Evolutionary conservation across 345 rosid species (phyloP).

Genomic region (Barbarea vulgaris): DNA sequence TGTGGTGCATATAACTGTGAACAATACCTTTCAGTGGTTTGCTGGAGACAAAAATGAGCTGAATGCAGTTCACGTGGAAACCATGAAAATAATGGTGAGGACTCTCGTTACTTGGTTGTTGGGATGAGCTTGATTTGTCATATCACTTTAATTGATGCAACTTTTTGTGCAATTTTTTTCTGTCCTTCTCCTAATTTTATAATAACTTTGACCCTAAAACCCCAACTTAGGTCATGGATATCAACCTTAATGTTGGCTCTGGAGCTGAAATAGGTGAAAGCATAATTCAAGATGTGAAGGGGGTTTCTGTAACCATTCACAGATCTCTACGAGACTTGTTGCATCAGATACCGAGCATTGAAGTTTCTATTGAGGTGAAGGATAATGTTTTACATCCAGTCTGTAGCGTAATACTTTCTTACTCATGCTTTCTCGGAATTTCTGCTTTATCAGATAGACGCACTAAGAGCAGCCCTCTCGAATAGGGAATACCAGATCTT

Average conservation of each 20-base stretch:
- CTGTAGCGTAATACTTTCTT: constrained; percentile 19
- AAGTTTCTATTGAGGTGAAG: constrained; percentile 70
- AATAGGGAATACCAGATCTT: constrained; percentile 87
- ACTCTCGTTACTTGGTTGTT: constrained; percentile 23
- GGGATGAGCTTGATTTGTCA: constrained; percentile 24
- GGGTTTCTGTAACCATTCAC: constrained; percentile 75
- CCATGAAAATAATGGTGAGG: constrained; percentile 80
- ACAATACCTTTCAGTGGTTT: constrained; percentile 85
- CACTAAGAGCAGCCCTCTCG: constrained; percentile 77
- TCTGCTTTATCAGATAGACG: constrained; percentile 68
- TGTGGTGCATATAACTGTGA: constrained; percentile 88
- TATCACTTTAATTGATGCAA: constrained; percentile 11
- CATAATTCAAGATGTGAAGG: constrained; percentile 89
- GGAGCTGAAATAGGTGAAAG: constrained; percentile 83
- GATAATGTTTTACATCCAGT: constrained; percentile 26
- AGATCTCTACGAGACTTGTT: constrained; percentile 91
- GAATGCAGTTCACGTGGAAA: constrained; percentile 84
- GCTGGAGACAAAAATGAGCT: constrained; percentile 72
- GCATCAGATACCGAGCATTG: constrained; percentile 79
- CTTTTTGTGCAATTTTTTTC: neutral
- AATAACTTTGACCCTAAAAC: constrained; percentile 12
- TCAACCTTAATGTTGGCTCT: constrained; percentile 88
- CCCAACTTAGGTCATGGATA: constrained; percentile 71
- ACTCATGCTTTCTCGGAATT: constrained; percentile 30
- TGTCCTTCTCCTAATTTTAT: neutral